phyloP scores from a whole-genome alignment of 2,329 filamentous ascomycete species.

The Paramyrothecium roridum region DNA sequence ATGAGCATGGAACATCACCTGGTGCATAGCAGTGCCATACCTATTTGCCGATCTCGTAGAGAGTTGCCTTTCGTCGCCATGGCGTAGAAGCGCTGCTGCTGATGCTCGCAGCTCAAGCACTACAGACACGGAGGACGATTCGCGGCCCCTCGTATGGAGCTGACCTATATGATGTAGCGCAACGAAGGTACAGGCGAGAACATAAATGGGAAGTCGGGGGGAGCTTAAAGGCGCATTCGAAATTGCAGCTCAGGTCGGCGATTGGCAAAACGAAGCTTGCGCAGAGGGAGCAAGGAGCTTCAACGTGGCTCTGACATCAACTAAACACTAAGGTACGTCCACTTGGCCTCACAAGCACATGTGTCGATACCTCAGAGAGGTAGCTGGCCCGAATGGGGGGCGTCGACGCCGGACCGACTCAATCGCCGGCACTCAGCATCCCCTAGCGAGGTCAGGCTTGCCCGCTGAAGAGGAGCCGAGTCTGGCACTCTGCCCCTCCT shows the following conservation, averaged over 20 bases:
- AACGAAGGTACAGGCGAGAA: neutral
- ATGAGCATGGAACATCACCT: neutral
- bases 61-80: conserved; percentile 46
- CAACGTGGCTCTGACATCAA: no score
- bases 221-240: neutral
- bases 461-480: neutral
- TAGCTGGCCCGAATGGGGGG: neutral
- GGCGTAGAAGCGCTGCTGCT: conserved; percentile 9
- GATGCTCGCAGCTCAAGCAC: neutral
- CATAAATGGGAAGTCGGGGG: neutral
- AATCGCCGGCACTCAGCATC: conserved; percentile 13
- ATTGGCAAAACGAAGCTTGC: no score
- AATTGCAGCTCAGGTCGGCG: no score
- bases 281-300: no score
- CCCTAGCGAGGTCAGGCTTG: neutral
- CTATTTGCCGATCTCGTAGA: conserved; percentile 49
- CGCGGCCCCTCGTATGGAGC: neutral
- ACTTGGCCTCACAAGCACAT: no score
- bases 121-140: neutral
- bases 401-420: conserved; percentile 16
- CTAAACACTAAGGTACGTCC: no score
- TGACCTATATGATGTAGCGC: neutral
- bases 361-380: no score
- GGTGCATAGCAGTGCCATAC: conserved; percentile 19
- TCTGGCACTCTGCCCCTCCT: neutral